Evolutionary conservation across 768 basidiomycete genomes (phyloP), one percentile per base, ranked within the genome.

Genomic region (Clathrus columnatus): DNA sequence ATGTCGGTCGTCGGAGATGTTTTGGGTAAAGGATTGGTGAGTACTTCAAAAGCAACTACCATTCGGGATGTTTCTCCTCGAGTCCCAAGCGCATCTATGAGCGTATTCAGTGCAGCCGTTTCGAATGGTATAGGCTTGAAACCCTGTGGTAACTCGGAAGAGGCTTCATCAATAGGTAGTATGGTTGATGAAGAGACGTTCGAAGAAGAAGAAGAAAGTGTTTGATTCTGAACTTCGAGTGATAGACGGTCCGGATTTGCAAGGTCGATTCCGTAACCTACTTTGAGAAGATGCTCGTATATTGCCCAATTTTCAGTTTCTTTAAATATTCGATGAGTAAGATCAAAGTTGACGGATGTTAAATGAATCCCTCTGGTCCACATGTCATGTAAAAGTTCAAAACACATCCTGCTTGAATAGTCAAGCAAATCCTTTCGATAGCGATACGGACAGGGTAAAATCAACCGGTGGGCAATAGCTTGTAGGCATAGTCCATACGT

Each of bases 261-360:
- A 47, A 91, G 67, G 68, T 92, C 90, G 55, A 92, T 77, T 0
- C 84, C 88, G 66, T 91, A 92, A 30, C 78, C 81, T 62, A 78
- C 70, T 60, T 77, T 82, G 72, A 90, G 69, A 23, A 90, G 72
- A 24, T 69, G 63, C 50, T 82, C 75, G 64, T 87, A 85, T 0
- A 72, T 71, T 27, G 77, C 70, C 54, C 71, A 63, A 65, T 86
- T 80, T 49, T 78, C 63, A 0, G 80, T 80, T 57, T 82, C 80
- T 68, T 82, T 85, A 61, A 88, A 70, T 59, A 91, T 77, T 18
- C 86, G 82, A 44, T 85, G 69, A 1, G 74, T 74, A 53, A 88
- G 69, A 67, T 91, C 89, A 59, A 89, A 72, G 60, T 80, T 81
- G 55, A 73, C 71, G 11, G 83, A 71, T 1, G 80, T 81, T 61